Conservation (phyloP, 805 yeast species). For the Sugiyamaella chiloensis region DNA sequence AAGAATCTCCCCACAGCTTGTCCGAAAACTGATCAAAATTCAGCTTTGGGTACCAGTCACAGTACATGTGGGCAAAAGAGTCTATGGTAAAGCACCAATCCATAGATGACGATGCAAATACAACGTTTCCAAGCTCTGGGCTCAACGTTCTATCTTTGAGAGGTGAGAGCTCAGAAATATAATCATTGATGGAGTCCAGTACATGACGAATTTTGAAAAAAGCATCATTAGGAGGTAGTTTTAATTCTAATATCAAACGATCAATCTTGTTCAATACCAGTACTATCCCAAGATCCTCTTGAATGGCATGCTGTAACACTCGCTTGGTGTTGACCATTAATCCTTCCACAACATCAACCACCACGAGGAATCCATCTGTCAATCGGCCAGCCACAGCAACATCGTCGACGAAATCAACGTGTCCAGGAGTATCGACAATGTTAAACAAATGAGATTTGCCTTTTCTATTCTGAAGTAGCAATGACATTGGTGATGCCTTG, state of each 20-base stretch:
- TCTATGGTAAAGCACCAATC: slow-evolving; percentile 62
- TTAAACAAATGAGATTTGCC: slow-evolving; percentile 58
- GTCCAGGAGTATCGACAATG: slow-evolving; percentile 89
- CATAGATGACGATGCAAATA: slow-evolving; percentile 68
- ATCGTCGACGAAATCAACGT: slow-evolving; percentile 79
- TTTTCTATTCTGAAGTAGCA: slow-evolving; percentile 52
- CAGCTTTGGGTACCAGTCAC: slow-evolving; percentile 30
- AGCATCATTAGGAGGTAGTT: slow-evolving; percentile 70
- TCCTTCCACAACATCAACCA: slow-evolving; percentile 87
- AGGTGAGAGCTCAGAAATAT: slow-evolving; percentile 33
- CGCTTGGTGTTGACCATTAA: slow-evolving; percentile 51
- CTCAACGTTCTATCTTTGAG: slow-evolving; percentile 40
- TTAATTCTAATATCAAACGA: slow-evolving; percentile 74
- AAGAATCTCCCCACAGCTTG: slow-evolving; percentile 76
- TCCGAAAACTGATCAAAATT: slow-evolving; percentile 44
- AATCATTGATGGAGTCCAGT: slow-evolving; percentile 62
- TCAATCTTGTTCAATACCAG: slow-evolving; percentile 81
- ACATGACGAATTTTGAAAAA: slow-evolving; percentile 61
- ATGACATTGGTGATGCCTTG: slow-evolving; percentile 57
- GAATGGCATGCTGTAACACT: slow-evolving; percentile 51
- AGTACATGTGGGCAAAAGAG: slow-evolving; percentile 58
- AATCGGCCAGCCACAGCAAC: slow-evolving; percentile 52
- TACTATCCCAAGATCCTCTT: slow-evolving; percentile 49
- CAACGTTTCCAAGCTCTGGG: slow-evolving; percentile 63
- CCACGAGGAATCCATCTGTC: slow-evolving; percentile 64